Evolutionary conservation across 306 rosid species (phyloP).

Genomic region (Fragaria ananassa): DNA sequence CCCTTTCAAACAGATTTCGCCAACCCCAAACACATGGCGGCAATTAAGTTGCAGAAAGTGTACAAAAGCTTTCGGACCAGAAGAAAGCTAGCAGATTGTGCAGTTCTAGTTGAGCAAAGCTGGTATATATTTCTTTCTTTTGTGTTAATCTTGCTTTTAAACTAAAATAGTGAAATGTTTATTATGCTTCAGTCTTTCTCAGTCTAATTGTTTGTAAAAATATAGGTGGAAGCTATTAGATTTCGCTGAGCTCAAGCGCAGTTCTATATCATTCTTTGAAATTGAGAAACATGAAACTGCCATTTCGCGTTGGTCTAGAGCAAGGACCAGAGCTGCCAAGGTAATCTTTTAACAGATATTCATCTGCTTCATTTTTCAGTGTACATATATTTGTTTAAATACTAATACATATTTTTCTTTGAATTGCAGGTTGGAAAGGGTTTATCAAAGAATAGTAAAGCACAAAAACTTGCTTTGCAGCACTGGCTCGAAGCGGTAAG

Average conservation of each 20-base stretch:
- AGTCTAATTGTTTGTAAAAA: slow-evolving; percentile 17
- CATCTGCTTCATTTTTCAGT: not conserved
- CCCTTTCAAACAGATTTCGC: slow-evolving; percentile 48
- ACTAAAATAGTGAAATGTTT: not conserved
- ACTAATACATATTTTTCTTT: slow-evolving; percentile 20
- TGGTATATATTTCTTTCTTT: slow-evolving; percentile 48
- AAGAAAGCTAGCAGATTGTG: slow-evolving; percentile 97
- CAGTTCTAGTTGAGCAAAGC: slow-evolving; percentile 97
- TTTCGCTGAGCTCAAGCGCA: slow-evolving; percentile 90
- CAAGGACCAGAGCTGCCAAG: slow-evolving; percentile 98
- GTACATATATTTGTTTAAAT: slow-evolving; percentile 7
- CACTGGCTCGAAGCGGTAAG: slow-evolving; percentile 99
- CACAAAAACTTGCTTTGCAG: slow-evolving; percentile 92
- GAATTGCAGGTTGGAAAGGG: slow-evolving; percentile 92
- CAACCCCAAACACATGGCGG: slow-evolving; percentile 80
- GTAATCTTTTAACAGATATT: slow-evolving; percentile 32
- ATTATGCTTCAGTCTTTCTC: slow-evolving; percentile 25
- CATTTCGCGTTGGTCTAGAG: slow-evolving; percentile 97
- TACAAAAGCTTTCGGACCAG: slow-evolving; percentile 98
- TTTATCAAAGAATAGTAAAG: slow-evolving; percentile 79
- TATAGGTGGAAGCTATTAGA: slow-evolving; percentile 97
- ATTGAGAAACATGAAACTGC: slow-evolving; percentile 95
- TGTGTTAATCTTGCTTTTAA: slow-evolving; percentile 11
- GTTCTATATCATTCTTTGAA: slow-evolving; percentile 91
- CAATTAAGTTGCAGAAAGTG: slow-evolving; percentile 89